Evolutionary conservation across 495 filamentous ascomycete species (phyloP), one percentile per base, ranked within the genome.

Genomic region (Hapsidospora chrysogenum): DNA sequence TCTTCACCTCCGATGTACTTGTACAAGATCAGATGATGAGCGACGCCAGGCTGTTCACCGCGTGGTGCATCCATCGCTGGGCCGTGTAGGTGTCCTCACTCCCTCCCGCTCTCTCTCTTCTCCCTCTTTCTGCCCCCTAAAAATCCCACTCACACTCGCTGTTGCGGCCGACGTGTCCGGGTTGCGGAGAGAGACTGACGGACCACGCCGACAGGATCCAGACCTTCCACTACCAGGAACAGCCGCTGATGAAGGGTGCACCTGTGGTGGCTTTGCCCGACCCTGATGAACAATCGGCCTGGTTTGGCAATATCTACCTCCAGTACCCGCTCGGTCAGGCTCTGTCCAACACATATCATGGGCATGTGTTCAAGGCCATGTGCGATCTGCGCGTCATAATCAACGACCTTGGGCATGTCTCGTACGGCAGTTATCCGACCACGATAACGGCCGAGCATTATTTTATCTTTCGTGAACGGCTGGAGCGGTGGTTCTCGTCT

Each of bases 281-380:
- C 17, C 49, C 47, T 1, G 22, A 26, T 8, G 11, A 29, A 2
- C 33, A 49, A 17, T 22, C 42, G 2, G 15, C 43, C 7, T 57
- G 40, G 35, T 57, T 52, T 33, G 51, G 51, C 11, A 45, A 54
- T 29, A 32, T 48, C 20, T 51, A 44, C 41, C 20, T 57, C 8
- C 34, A 43, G n/a, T 57, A 57, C 17, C 51, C 53, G 8, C 8
- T 46, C 10, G 35, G 40, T 29, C 23, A 37, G 3, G 39, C 26
- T 3, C 14, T 49, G 15, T 41, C 38, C 17, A 45, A 49, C 1
- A 25, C 35, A 1, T 10, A 45, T 8, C 41, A 51, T 19, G 44
- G 37, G 25, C 25, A 41, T 16, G 27, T 33, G 10, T 40, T 53
- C 20, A 44, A 48, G 23, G 28, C 47, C 0, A 42, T 44, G 18